A percentile compares a stretch with the other conserved stretches of the same genome.
phyloP scores from a whole-genome alignment of 805 yeast genomes.

The Starmerella vitae region DNA sequence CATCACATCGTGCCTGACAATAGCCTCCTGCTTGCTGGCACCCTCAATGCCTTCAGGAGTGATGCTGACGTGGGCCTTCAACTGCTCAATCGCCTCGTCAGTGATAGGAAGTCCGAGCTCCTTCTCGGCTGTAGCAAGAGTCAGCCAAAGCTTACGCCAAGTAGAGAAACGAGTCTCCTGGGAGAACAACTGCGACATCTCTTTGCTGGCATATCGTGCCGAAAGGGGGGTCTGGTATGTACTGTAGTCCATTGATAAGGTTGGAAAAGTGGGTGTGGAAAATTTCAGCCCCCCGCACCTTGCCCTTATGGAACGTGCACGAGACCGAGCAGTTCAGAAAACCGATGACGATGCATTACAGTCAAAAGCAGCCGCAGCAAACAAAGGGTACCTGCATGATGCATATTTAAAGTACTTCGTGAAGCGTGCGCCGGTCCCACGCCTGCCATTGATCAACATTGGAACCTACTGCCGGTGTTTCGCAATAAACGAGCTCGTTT shows the following conservation, averaged over 20 bases:
- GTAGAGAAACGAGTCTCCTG: slow-evolving; percentile 88
- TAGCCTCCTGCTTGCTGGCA: slow-evolving; percentile 89
- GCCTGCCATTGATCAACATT: slow-evolving; percentile 46
- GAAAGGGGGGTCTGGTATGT: slow-evolving; percentile 85
- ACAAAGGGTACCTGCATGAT: slow-evolving; percentile 36
- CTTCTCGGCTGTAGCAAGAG: slow-evolving; percentile 89
- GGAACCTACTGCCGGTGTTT: slow-evolving; percentile 44
- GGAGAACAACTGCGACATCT: slow-evolving; percentile 89
- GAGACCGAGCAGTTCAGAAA: slow-evolving; percentile 33
- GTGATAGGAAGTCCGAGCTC: slow-evolving; percentile 76
- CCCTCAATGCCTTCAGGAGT: slow-evolving; percentile 85
- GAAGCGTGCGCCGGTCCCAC: slow-evolving; percentile 23
- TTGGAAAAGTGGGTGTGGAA: not conserved
- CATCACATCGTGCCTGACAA: slow-evolving; percentile 98
- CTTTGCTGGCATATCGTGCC: slow-evolving; percentile 93
- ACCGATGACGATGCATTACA: slow-evolving; percentile 52
- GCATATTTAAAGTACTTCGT: slow-evolving; percentile 21
- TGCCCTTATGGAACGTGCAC: not conserved
- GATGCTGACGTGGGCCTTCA: slow-evolving; percentile 62
- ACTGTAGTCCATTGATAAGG: slow-evolving; percentile 44
- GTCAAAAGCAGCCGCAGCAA: slow-evolving; percentile 37
- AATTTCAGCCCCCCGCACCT: not conserved
- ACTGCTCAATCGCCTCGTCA: slow-evolving; percentile 82
- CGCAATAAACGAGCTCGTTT: slow-evolving; percentile 33
- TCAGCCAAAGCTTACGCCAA: slow-evolving; percentile 96